Base-by-base conservation (phyloP, 2,329 filamentous ascomycete species). In the Penicillium hesseltinei region DNA sequence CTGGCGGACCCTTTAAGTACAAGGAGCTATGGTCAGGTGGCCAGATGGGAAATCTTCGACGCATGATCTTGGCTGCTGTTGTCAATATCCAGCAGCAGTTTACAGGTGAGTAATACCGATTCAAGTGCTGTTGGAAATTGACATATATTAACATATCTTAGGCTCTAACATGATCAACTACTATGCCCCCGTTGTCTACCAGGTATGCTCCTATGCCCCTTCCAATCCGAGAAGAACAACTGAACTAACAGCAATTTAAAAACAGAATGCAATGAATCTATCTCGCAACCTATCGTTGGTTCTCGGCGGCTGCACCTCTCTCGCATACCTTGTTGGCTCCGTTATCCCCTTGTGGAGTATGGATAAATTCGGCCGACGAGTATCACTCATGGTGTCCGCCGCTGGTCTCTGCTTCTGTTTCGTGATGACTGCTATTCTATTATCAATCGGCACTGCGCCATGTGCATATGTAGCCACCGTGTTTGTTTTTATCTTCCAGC, bases 221-320 rank as follows among this genome's bases (percentile, higher is more conserved):
- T 0, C 15, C 25, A 2, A 27, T 8, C 15, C 7, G 31, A 33
- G 11, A 11, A 29, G 5, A 19, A 38, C 5, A 3, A 19, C 4
- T 43, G 9, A 21, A 19, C n/a, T 44, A 31, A 55, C 1, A 19
- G 0, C 7, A 8, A 27, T 13, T 4, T 1, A 23, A 21, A 21
- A 23, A 17, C 3, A 56, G 43, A 61, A 71, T 1, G 72, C 69
- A 10, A 77, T 79, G 71, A 62, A 69, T 2, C 59, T 80, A 4
- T 68, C 69, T 13, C 75, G 78, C 2, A 76, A 81, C n/a, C 69
- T 84, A 35, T 80, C 81, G 33, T 70, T 84, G 39, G 76, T 85
- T 5, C 71, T 85, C 1, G 81, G 80, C 23, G 82, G 82, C 4
- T 75, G 70, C 51, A 74, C 71, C 31, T 72, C 72, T 23, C 69